Base-by-base conservation (phyloP, 495 filamentous ascomycete species). In the Penicillium arizonense region DNA sequence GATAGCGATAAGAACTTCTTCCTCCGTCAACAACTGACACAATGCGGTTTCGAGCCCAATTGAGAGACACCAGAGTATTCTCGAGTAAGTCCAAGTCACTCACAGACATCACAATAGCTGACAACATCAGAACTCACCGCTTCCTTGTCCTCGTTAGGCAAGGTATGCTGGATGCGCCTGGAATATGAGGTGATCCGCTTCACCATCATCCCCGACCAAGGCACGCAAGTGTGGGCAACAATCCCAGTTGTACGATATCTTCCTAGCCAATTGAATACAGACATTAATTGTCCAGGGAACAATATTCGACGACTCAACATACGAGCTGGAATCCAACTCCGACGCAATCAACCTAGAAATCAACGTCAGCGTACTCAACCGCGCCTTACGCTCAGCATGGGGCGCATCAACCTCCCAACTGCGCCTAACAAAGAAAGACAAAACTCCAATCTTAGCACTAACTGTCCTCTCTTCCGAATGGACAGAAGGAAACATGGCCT, bases 301-400 rank as follows among this genome's bases (percentile, higher is more conserved):
- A 52, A 89, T 98, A 57, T 97, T 97, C 71, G 89, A 94, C 36
- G 82, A 85, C 63, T 48, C 61, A 18, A 67, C 70, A 20, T 97
- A 96, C 77, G 81, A 80, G 55, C 80, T 97, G 58, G 85, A 96
- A 69, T 94, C 91, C 59, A 89, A 87, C 57, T 86, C 75, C 62
- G 52, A 82, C 64, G 85, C 89, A 41, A 96, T 97, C 70, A 97
- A 97, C 75, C 88, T 98, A 52, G 91, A 97, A 73, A 82, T 97
- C 12, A 91, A 95, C 39, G 81, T 98, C 39, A 73, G 76, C 8
- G 82, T 86, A 14, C 83, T 98, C 21, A 85, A 88, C 54, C 87
- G 89, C 44, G 93, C 95, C 3, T 84, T 98, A 39, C 88, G 87
- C 57, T 96, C 91, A 33, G 91, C 91, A 47, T 73, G 85, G 23